Base-by-base conservation (phyloP, 495 filamentous ascomycete species). In the Hypoxylon fuscum region DNA sequence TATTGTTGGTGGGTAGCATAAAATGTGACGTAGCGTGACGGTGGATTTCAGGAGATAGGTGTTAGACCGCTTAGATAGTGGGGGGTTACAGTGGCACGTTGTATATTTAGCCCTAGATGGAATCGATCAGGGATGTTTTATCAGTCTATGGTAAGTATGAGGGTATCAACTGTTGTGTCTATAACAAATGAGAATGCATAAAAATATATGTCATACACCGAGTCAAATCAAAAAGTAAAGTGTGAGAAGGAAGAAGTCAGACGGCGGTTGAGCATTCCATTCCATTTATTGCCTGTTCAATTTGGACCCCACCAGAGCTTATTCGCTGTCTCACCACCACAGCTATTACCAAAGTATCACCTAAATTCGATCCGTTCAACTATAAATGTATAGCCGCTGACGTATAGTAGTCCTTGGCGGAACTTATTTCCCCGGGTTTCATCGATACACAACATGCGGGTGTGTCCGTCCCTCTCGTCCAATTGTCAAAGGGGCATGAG, bases 21-120 rank as follows among this genome's bases (percentile, higher is more conserved):
- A 49, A 54, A 65, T 59, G 62, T 65, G 62, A 65, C 62, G 62
- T 65, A 65, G 62, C 29, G 41, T 59, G 55, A 51, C 49, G 55
- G 58, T 44, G 7, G 25, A 27, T 27, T 27, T 42, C 11, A 9
- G 32, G 48, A 41, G 42, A 23, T 27, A 8, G 48, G 12, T 42
- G 46, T 58, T 45, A 12, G 42, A 27, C 9, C 9, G 23, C 5
- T 5, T 2, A 32, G 46, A 1, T 45, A 37, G 38, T 51, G 44
- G 38, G 45, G 34, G 37, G 44, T 40, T 48, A 29, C 34, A 41
- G 56, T 47, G 20, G 1, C 45, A 29, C 29, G 56, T 59, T 14
- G 46, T 52, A 59, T 59, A 27, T 27, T 27, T 27, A 8, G n/a
- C n/a, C n/a, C n/a, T n/a, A n/a, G n/a, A n/a, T n/a, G n/a, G n/a